phyloP scores from a whole-genome alignment of 805 yeast species.

The Pichia exigua region DNA sequence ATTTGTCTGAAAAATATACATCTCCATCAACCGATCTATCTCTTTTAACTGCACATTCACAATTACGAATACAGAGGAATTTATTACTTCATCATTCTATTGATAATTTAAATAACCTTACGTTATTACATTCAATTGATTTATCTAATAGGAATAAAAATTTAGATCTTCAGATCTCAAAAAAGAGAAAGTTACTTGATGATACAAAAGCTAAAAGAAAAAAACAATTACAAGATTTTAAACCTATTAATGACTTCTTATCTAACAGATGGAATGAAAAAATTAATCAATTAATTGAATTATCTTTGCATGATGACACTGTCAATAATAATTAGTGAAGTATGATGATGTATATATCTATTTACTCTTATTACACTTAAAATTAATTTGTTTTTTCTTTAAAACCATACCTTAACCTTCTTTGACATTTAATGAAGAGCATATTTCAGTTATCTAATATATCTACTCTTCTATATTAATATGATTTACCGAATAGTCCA shows the following conservation, averaged over 20 bases:
- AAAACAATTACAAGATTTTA: constrained; percentile 34
- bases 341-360: no score
- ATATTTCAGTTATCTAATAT: no score
- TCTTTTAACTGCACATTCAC: neutral
- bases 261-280: constrained; percentile 45
- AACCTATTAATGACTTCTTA: constrained; percentile 38
- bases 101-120: neutral
- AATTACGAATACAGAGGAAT: neutral
- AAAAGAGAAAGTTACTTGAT: constrained; percentile 36
- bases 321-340: neutral
- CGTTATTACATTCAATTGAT: neutral
- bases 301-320: constrained; percentile 13
- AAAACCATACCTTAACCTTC: no score
- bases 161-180: neutral
- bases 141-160: neutral
- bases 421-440: no score
- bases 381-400: no score
- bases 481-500: no score
- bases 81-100: neutral
- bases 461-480: no score
- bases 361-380: no score
- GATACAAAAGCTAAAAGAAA: constrained; percentile 37
- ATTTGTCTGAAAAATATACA: neutral
- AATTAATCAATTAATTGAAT: constrained; percentile 31
- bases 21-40: neutral